Evolutionary conservation across 768 basidiomycete species (phyloP).

Genomic region (Hydnomerulius pinastri): DNA sequence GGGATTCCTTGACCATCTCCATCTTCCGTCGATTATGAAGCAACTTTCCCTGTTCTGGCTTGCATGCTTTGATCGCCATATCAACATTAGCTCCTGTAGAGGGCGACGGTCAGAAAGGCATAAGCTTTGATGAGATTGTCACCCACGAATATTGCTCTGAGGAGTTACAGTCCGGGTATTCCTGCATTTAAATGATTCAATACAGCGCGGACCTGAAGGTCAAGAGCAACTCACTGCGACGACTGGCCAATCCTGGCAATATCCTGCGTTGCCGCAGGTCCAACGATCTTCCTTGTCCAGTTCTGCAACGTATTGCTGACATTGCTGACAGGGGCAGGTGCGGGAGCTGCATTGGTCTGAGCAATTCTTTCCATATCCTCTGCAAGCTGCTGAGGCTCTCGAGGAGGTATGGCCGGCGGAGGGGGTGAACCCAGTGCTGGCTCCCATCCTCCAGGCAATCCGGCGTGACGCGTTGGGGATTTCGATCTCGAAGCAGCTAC

Average conservation of each 20-base stretch:
- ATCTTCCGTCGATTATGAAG: constrained; percentile 67
- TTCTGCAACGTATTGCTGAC: constrained; percentile 26
- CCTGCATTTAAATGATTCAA: constrained; percentile 10
- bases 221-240: constrained; percentile 17
- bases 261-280: constrained; percentile 21
- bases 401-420: constrained; percentile 2
- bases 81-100: constrained; percentile 58
- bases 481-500: constrained; percentile 11
- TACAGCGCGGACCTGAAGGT: not conserved
- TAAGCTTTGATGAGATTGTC: not conserved
- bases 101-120: constrained; percentile 1
- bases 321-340: constrained; percentile 4
- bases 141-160: constrained; percentile 44
- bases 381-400: constrained; percentile 1
- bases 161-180: constrained; percentile 39
- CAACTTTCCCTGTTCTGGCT: constrained; percentile 61
- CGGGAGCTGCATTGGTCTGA: not conserved
- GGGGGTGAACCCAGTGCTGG: constrained; percentile 14
- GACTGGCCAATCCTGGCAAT: constrained; percentile 9
- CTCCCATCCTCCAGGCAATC: constrained; percentile 26
- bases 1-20: constrained; percentile 69
- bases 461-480: constrained; percentile 21
- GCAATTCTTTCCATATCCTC: constrained; percentile 1
- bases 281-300: constrained; percentile 26
- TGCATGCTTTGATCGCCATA: constrained; percentile 72